Conservation (phyloP, 169 alveolate species). For the Eimeria sp. region DNA sequence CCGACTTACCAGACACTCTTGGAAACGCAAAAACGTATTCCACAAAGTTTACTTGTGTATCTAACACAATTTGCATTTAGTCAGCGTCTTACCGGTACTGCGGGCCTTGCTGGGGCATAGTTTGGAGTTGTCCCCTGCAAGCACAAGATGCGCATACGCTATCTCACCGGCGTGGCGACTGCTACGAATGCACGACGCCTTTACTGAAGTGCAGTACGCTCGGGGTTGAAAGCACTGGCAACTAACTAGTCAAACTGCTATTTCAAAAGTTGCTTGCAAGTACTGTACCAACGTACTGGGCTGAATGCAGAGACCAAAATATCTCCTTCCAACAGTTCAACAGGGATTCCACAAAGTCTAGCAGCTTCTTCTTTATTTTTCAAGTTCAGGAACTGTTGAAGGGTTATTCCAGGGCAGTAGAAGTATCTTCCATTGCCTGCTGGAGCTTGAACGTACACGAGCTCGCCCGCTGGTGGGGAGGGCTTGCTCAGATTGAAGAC, state of each 20-base stretch:
- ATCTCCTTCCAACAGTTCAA: slow-evolving; percentile 25
- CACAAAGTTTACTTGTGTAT: not conserved
- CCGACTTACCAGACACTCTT: not conserved
- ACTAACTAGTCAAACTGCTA: not conserved
- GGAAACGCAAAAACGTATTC: not conserved
- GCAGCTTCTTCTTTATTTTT: slow-evolving; percentile 48
- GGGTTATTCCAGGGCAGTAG: slow-evolving; percentile 27
- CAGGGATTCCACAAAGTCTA: slow-evolving; percentile 41
- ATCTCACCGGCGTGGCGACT: not conserved
- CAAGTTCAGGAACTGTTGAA: slow-evolving; percentile 40
- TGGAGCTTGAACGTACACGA: slow-evolving; percentile 56
- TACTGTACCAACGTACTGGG: slow-evolving; percentile 6
- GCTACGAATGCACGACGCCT: not conserved
- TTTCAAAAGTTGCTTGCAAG: not conserved
- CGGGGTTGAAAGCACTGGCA: not conserved
- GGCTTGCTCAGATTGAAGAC: slow-evolving; percentile 37
- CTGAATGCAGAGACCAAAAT: slow-evolving; percentile 36
- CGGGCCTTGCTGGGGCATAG: slow-evolving; percentile 55
- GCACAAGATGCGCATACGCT: not conserved
- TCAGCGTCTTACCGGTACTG: slow-evolving; percentile 34
- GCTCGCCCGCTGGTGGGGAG: slow-evolving; percentile 20
- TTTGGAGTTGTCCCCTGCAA: slow-evolving; percentile 69
- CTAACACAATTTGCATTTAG: not conserved
- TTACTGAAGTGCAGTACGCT: not conserved
- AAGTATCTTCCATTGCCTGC: slow-evolving; percentile 59